A percentile compares a stretch with the other conserved stretches of the same genome.
Evolutionary conservation across 192 early-diverging fungal species (phyloP).

Genomic region (Funneliformis mosseae): DNA sequence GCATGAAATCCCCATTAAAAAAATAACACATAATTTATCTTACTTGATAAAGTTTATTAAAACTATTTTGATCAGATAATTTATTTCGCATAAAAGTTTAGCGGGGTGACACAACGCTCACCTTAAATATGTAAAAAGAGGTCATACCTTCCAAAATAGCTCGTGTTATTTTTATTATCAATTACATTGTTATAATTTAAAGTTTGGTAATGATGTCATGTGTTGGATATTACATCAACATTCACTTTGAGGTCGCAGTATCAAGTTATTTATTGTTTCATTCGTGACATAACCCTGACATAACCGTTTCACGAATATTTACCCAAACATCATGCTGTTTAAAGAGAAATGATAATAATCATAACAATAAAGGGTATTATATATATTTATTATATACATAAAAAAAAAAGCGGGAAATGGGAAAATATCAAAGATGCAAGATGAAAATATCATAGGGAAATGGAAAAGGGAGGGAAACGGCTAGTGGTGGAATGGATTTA

Average conservation of each 20-base stretch:
- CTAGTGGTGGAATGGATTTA: no score
- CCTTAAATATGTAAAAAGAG: not conserved
- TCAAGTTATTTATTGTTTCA: not conserved
- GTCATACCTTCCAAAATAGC: not conserved
- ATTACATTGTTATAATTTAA: constrained; percentile 1
- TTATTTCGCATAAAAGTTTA: not conserved
- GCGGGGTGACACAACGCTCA: not conserved
- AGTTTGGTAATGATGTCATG: not conserved
- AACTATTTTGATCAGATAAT: not conserved
- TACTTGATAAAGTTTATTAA: not conserved
- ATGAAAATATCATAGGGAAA: not conserved
- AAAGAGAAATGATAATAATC: no score
- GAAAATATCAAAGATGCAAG: not conserved
- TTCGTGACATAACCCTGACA: not conserved
- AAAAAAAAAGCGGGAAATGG: not conserved
- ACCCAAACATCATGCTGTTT: not conserved
- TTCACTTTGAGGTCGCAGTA: not conserved
- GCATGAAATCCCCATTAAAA: no score
- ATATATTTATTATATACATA: no score
- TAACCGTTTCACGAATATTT: not conserved
- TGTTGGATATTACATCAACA: not conserved
- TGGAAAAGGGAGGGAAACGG: not conserved
- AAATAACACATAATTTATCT: not conserved
- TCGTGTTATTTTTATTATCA: not conserved
- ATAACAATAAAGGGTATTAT: no score